Base-by-base conservation (phyloP, 164 flowering plant species). In the Amborella trichopoda region DNA sequence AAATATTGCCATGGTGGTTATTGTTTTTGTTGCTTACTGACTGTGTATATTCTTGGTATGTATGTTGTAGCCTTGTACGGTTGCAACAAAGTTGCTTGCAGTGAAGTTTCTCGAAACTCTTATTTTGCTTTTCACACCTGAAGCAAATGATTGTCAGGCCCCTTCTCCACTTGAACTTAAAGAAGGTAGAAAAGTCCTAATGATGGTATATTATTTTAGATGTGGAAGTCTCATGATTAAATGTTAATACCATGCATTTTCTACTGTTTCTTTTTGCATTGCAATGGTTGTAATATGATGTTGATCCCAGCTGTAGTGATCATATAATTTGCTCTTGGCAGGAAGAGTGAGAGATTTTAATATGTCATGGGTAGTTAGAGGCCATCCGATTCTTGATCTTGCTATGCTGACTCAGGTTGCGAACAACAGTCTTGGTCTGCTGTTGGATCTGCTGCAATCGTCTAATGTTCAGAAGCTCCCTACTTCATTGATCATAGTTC, bases 91-190 rank as follows among this genome's bases (percentile, higher is more conserved):
- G 70, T 64, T 91, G 70, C 68, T 82, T 62, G 94, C 90, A 2
- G 30, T 91, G 63, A 91, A 91, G 48, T 91, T 91, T 68, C 53
- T 91, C 75, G 99, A 91, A 66, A 78, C 65, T 3, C 70, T 48
- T 59, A 61, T 81, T 43, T 50, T 84, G 43, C 68, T 68, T 48
- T 82, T 81, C 62, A 76, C 90, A 3, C 52, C 81, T 40, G 95
- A 83, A 27, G 48, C 64, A 23, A 54, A 46, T 61, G 78, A 73
- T 52, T 53, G 59, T 44, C 80, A 73, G 44, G 68, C 62, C 18
- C 48, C 56, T 46, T 18, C 14, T 38, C 11, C 41, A 38, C 6
- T n/a, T 9, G 20, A 38, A n/a, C 16, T 23, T 2, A 48, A 49
- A 37, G 81, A 76, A 78, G 96, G 96, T 91, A 81, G 37, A 48